A percentile compares a stretch with the other conserved stretches of the same genome.
Evolutionary conservation across 352 stramenopile genomes (phyloP).

Genomic region (Thalassiosira mediterranea): DNA sequence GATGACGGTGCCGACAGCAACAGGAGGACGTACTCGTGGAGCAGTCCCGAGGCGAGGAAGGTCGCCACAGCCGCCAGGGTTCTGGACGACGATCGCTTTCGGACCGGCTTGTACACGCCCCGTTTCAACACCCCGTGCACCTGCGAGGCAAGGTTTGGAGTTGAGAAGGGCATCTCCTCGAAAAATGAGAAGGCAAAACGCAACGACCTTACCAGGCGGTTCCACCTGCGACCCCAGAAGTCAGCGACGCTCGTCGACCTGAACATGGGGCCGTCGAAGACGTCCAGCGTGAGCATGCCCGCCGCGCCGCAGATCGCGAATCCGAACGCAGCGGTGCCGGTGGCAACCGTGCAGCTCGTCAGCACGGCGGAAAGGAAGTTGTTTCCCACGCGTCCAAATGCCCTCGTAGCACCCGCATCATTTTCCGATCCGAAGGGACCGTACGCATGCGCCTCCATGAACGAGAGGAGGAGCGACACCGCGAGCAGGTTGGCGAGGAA

Average conservation of each 20-base stretch:
- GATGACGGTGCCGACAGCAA: no score
- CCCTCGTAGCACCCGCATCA: slow-evolving; percentile 25
- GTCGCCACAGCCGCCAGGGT: slow-evolving; percentile 36
- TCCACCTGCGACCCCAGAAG: no score
- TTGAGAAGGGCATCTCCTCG: no score
- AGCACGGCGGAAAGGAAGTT: slow-evolving; percentile 48
- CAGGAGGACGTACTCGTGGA: slow-evolving; percentile 77
- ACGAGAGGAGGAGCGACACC: no score
- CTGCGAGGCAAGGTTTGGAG: no score
- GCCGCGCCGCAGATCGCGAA: no score
- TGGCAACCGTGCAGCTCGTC: no score
- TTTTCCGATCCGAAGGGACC: slow-evolving; percentile 27
- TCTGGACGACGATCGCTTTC: slow-evolving; percentile 30
- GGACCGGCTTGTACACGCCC: slow-evolving; percentile 71
- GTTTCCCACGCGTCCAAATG: slow-evolving; percentile 55
- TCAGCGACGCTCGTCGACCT: slow-evolving; percentile 42
- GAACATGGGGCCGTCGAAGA: slow-evolving; percentile 60
- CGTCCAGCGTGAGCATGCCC: no score
- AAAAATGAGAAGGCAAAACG: no score
- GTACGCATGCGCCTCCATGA: slow-evolving; percentile 22
- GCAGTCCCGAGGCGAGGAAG: slow-evolving; percentile 69
- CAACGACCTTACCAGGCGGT: no score
- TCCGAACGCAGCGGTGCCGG: no score
- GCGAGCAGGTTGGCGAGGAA: slow-evolving; percentile 26
- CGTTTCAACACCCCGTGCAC: slow-evolving; percentile 65